Conservation (phyloP, 2,329 filamentous ascomycete genomes). For the Exserohilum rostratum region DNA sequence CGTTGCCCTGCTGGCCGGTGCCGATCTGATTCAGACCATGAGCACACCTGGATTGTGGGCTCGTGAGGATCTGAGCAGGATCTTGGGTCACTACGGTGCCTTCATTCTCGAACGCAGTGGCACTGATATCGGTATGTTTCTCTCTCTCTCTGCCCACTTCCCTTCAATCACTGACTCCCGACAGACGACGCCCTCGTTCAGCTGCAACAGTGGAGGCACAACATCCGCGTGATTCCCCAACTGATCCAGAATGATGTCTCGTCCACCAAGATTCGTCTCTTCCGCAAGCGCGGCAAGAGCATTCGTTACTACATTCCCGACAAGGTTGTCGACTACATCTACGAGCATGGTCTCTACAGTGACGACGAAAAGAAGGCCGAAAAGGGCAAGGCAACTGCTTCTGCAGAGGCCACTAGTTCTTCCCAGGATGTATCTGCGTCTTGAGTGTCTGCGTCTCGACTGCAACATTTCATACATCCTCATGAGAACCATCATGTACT, state of each 20-base stretch:
- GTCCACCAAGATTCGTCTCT: slow-evolving; percentile 80
- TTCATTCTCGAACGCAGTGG: slow-evolving; percentile 89
- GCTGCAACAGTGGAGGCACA: slow-evolving; percentile 80
- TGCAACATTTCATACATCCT: background rate
- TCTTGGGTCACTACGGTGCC: slow-evolving; percentile 80
- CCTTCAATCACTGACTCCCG: slow-evolving; percentile 16
- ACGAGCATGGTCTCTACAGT: slow-evolving; percentile 48
- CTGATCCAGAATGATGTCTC: slow-evolving; percentile 86
- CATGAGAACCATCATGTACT: background rate
- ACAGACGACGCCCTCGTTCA: slow-evolving; percentile 80
- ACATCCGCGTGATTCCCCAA: slow-evolving; percentile 87
- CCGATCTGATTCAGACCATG: slow-evolving; percentile 60
- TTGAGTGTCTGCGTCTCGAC: slow-evolving; percentile 11
- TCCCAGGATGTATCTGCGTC: slow-evolving; percentile 24
- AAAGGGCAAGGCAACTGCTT: slow-evolving; percentile 42
- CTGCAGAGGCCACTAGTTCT: slow-evolving; percentile 30
- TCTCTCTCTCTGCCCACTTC: background rate
- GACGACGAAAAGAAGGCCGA: slow-evolving; percentile 48
- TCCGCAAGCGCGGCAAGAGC: slow-evolving; percentile 56
- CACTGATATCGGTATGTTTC: slow-evolving; percentile 69
- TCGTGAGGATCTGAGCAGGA: slow-evolving; percentile 82
- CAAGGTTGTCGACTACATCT: slow-evolving; percentile 48
- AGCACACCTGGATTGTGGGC: slow-evolving; percentile 73
- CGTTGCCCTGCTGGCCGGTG: slow-evolving; percentile 81
- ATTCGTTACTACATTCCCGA: slow-evolving; percentile 52